These are phyloP conservation scores for Malassezia globosa DNA, from an alignment of 1,284 basidiomycete species.

Conservation along the genomic window DNA sequence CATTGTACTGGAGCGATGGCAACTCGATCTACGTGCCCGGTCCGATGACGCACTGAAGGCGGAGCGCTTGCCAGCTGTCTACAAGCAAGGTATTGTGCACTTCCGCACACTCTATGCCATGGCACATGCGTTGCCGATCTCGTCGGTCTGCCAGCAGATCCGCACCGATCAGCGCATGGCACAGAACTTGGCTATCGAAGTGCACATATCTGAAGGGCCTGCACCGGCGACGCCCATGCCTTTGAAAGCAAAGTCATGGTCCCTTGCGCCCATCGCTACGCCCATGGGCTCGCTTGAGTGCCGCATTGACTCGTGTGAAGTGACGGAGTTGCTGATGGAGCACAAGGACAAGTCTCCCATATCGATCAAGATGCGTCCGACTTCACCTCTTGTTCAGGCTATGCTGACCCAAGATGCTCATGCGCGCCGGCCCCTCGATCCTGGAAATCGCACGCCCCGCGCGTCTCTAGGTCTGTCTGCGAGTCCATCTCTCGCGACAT, in stretches of 20 bases:
- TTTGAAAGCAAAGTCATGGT: constrained; percentile 4
- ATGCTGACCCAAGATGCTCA: neutral
- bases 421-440: neutral
- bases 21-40: neutral
- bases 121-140: constrained; percentile 7
- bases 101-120: constrained; percentile 16
- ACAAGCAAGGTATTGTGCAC: constrained; percentile 18
- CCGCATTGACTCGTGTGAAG: constrained; percentile 4
- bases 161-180: neutral
- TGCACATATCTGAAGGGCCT: constrained; percentile 3
- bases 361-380: too few species aligned
- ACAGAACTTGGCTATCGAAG: neutral
- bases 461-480: neutral
- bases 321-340: constrained; percentile 2
- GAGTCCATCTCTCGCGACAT: neutral
- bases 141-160: neutral
- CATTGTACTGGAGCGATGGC: constrained; percentile 14
- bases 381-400: neutral
- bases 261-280: constrained; percentile 6
- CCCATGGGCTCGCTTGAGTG: constrained; percentile 6
- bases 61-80: constrained; percentile 11
- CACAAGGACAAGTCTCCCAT: too few species aligned
- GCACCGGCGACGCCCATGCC: neutral
- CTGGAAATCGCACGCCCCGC: too few species aligned
- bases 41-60: neutral